Conservation (phyloP, 139 green algal genomes). For the Limnomonas spitsbergensis region DNA sequence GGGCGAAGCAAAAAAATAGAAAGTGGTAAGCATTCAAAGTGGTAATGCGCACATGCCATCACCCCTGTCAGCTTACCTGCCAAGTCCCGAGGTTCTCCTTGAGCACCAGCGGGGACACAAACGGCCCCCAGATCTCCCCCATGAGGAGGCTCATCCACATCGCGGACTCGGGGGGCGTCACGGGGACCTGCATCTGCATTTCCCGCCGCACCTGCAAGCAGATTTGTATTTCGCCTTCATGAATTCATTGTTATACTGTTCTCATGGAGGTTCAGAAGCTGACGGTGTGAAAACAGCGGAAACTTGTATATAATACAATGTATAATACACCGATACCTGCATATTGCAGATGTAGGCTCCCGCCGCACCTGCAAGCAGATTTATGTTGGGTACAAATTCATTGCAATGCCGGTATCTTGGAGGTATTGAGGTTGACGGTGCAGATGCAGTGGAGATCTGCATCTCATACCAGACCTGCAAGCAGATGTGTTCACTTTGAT, state of each 20-base stretch:
- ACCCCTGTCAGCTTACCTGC: conserved; percentile 22
- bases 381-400: neutral
- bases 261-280: neutral
- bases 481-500: neutral
- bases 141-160: conserved; percentile 43
- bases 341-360: neutral
- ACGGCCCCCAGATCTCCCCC: conserved; percentile 35
- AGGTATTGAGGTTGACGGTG: neutral
- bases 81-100: conserved; percentile 42
- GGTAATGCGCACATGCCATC: too few relatives aligned
- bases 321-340: too few relatives aligned
- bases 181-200: conserved; percentile 16
- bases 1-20: too few relatives aligned
- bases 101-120: conserved; percentile 42
- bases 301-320: neutral
- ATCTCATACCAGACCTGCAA: neutral
- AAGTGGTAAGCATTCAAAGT: too few relatives aligned
- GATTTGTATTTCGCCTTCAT: neutral
- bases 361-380: conserved; percentile 1
- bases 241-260: neutral
- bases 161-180: conserved; percentile 39
- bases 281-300: neutral
- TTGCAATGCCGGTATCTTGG: neutral
- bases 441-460: neutral
- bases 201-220: conserved; percentile 7